phyloP scores from a whole-genome alignment of 192 early-diverging fungal species.

The Chytriomyces confervae region DNA sequence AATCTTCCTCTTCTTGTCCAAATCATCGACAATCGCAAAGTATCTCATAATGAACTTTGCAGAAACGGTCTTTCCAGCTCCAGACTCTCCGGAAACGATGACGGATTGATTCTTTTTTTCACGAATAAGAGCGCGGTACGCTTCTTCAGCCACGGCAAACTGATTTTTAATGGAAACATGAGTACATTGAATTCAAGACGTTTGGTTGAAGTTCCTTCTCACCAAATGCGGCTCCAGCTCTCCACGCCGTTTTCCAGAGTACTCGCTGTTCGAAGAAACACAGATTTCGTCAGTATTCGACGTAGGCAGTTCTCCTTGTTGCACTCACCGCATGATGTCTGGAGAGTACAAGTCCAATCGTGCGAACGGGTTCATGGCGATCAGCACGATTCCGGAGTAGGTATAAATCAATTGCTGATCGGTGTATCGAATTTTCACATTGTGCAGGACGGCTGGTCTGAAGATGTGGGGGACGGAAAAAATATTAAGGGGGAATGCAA shows the following conservation, averaged over 20 bases:
- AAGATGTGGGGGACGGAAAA: neutral
- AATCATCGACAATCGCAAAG: constrained; percentile 74
- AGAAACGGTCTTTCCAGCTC: constrained; percentile 94
- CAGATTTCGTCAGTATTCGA: neutral
- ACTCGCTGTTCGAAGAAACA: constrained; percentile 61
- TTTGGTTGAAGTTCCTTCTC: neutral
- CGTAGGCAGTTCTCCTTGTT: neutral
- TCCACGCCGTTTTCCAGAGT: constrained; percentile 89
- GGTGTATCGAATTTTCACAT: constrained; percentile 85
- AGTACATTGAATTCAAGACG: neutral
- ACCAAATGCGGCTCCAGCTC: constrained; percentile 95
- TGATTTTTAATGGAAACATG: constrained; percentile 1
- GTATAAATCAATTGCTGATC: constrained; percentile 94
- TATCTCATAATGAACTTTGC: constrained; percentile 99
- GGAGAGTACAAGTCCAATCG: constrained; percentile 86
- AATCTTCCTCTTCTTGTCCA: constrained; percentile 39
- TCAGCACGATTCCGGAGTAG: constrained; percentile 97
- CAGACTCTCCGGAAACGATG: constrained; percentile 93
- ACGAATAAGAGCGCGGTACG: constrained; percentile 90
- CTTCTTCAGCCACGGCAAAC: constrained; percentile 98
- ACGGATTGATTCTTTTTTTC: constrained; percentile 96
- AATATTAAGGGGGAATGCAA: neutral
- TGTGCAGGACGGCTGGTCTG: constrained; percentile 84
- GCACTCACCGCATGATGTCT: constrained; percentile 37
- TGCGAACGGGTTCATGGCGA: constrained; percentile 96